Evolutionary conservation across 192 early-diverging fungal species (phyloP), one percentile per base, ranked within the genome.

Genomic region (Umbelopsis sp.): DNA sequence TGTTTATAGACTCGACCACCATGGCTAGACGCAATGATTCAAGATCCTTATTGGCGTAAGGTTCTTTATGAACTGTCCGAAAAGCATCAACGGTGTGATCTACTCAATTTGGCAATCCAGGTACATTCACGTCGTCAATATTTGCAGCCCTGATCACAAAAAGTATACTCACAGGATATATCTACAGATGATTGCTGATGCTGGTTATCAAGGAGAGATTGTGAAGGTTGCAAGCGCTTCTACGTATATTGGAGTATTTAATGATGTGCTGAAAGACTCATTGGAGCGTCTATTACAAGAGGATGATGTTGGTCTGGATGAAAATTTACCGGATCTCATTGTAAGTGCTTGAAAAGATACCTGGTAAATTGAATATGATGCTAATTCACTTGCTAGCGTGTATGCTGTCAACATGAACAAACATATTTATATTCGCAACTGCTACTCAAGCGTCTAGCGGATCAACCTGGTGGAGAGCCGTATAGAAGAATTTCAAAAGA

Each of bases 41-140:
- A 85, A 22, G 82, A 89, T 71, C 73, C 77, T 21, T 81, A 76
- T 30, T 93, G 89, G 89, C 84, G 91, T 75, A 81, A 78, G 25
- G 78, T 83, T 15, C 86, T 91, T 20, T 93, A 93, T 66, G 84
- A 85, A 20, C 74, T 93, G 4, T 85, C 88, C 47, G 89, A 90
- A 44, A 76, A 78, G 30, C 71, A 93, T 64, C 85, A 88, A 15
- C 79, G 79, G n/a, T 87, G 89, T 66, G 65, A 70, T 7, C 87
- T 93, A 71, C 64, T 93, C 5, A 87, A 86, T 49, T 82, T 83
- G 49, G 84, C 86, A 12, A 86, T 91, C 50, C 90, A 87, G 75
- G 82, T 84, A 74, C 15, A 11, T 66, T 7, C 48, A 49, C 71
- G 16, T 66, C 64, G 71, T 65, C 61, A 71, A 72, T 30, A 2